phyloP scores from a whole-genome alignment of 371 early-diverging fungal genomes.

The Pancytospora philotis region DNA sequence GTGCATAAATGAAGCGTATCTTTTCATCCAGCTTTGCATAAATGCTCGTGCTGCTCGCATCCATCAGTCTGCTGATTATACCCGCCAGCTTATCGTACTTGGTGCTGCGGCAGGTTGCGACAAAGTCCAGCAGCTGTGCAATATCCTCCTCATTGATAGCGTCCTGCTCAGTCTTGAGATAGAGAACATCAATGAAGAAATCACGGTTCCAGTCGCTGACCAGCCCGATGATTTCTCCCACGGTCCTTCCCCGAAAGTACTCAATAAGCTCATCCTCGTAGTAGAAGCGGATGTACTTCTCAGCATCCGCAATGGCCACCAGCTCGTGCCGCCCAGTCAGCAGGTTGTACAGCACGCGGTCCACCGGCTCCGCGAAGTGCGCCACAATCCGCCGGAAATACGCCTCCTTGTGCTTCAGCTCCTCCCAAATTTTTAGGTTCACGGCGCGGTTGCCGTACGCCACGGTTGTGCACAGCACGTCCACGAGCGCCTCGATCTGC shows the following conservation, averaged over 20 bases:
- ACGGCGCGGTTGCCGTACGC: neutral
- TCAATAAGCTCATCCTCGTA: conserved; percentile 11
- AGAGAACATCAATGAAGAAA: neutral
- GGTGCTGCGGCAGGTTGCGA: neutral
- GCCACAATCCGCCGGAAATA: neutral
- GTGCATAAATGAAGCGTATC: neutral
- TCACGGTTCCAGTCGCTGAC: neutral
- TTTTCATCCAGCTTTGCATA: neutral
- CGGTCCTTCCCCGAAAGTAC: neutral
- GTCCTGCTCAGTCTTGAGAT: neutral
- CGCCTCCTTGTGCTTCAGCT: neutral
- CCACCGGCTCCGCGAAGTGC: neutral
- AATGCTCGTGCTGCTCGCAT: neutral
- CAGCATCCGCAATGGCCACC: neutral
- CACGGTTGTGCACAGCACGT: neutral
- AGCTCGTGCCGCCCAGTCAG: neutral
- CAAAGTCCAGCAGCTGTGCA: neutral
- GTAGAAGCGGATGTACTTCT: conserved; percentile 1
- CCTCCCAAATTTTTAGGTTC: neutral
- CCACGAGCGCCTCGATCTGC: neutral
- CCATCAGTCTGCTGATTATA: neutral
- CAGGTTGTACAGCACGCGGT: neutral
- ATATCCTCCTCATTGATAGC: neutral
- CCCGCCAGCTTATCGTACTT: neutral
- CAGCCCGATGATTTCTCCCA: neutral